Conservation (phyloP, 225 moss, liverwort and hornwort species). For the Antitrichia curtipendula region DNA sequence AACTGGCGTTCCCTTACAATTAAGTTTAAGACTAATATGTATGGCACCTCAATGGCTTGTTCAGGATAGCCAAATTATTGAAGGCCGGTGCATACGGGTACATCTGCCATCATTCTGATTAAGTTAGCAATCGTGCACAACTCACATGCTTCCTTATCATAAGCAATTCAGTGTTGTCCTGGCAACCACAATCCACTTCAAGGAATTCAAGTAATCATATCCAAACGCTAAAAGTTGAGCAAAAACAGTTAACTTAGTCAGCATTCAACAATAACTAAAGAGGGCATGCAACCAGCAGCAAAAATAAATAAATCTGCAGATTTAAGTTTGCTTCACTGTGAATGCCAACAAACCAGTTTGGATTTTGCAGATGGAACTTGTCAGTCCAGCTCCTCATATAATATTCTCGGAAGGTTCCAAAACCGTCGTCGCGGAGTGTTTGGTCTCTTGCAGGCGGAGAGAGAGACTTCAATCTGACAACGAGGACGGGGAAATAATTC, state of each 20-base stretch:
- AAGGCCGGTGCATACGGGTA: fast-evolving
- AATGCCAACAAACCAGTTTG: neutral
- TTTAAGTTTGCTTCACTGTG: neutral
- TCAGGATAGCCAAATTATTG: neutral
- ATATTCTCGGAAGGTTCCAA: neutral
- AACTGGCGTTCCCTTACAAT: too few relatives aligned
- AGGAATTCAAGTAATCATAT: neutral
- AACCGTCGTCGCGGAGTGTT: fast-evolving
- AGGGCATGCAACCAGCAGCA: neutral
- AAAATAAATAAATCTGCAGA: too few relatives aligned
- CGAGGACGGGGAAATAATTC: neutral
- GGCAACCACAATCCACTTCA: neutral
- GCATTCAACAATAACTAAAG: neutral
- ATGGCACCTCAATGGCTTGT: neutral
- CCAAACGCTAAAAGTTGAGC: neutral
- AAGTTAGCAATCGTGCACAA: neutral
- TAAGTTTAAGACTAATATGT: too few relatives aligned
- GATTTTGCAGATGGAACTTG: neutral
- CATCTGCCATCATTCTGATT: neutral
- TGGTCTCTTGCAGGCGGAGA: neutral
- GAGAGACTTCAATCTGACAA: neutral
- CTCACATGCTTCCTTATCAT: neutral
- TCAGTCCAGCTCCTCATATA: neutral
- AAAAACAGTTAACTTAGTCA: neutral
- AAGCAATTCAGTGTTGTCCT: neutral